Evolutionary conservation across 2,329 filamentous ascomycete genomes (phyloP), one percentile per base, ranked within the genome.

Genomic region (Fusarium domesticum): DNA sequence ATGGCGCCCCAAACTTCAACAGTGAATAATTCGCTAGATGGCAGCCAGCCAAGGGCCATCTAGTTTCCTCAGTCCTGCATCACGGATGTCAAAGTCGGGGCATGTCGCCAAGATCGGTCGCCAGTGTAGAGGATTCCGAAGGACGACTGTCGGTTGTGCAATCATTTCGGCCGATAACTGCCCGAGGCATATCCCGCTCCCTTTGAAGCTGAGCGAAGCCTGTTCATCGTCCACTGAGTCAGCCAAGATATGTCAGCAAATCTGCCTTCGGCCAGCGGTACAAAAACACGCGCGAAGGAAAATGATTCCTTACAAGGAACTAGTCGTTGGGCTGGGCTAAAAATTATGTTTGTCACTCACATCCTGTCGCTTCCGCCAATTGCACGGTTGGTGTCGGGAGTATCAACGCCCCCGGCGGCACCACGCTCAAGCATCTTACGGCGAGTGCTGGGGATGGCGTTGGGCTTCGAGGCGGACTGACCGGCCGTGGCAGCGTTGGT

Each of bases 361-460:
- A 96, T 95, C 87, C 89, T 85, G 76, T 89, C 86, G 78, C 84
- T 89, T 74, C 84, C 84, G 69, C 84, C 85, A 65, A 87, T 81
- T 71, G 83, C 83, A 71, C 84, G 82, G 77, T 78, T 84, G 70
- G 83, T 83, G 65, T 87, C 84, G 59, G 83, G 81, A 68, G 80
- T 83, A 67, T 88, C 82, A 61, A 80, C 76, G 55, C 72, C 71
- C 60, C 73, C 71, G 62, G 74, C 76, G 66, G 70, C 59, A 44
- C 76, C 78, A 64, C 81, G 82, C 66, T 86, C 87, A 63, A 89
- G 84, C 75, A 91, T 84, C 81, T 92, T 90, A 74, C 87, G 87
- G 71, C 89, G 86, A 71, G 79, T 84, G 75, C 81, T 83, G 62
- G 87, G 82, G 63, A 89, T 83, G 61, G 84, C 84, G 66, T 83